These are phyloP conservation scores for Podaxis sp. DNA, from an alignment of 768 basidiomycete species.

Conservation along the genomic window DNA sequence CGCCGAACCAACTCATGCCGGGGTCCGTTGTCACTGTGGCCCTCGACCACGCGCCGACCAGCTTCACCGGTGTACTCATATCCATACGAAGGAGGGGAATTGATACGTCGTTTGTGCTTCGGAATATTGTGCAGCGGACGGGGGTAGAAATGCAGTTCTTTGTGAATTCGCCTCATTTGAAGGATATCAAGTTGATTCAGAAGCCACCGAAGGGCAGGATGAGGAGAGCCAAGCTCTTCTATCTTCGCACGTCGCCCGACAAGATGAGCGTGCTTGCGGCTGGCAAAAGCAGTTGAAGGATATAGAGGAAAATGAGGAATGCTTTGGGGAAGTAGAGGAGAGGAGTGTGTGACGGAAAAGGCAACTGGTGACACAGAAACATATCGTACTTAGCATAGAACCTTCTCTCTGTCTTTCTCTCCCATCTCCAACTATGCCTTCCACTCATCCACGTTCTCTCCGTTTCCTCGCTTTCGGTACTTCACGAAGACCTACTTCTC, in stretches of 20 bases:
- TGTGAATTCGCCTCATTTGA: constrained; percentile 81
- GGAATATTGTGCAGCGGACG: constrained; percentile 88
- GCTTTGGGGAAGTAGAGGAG: neutral
- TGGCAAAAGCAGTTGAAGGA: constrained; percentile 25
- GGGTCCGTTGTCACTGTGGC: constrained; percentile 87
- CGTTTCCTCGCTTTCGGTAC: constrained; percentile 52
- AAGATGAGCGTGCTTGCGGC: constrained; percentile 79
- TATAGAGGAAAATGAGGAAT: neutral
- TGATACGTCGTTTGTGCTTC: constrained; percentile 84
- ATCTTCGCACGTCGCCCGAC: constrained; percentile 77
- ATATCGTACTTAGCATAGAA: neutral
- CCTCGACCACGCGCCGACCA: constrained; percentile 73
- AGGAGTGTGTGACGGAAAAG: constrained; percentile 11
- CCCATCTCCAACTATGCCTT: constrained; percentile 34
- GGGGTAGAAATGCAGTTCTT: constrained; percentile 95
- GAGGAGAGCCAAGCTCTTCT: constrained; percentile 80
- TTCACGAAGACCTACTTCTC: constrained; percentile 43
- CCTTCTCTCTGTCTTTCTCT: neutral
- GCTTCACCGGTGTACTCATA: constrained; percentile 89
- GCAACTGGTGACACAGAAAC: constrained; percentile 11
- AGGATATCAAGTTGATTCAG: constrained; percentile 80
- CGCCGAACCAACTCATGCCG: constrained; percentile 66
- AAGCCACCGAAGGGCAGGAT: constrained; percentile 61
- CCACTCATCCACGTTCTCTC: constrained; percentile 54
- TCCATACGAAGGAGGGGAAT: constrained; percentile 79